These are phyloP conservation scores for Pontederia paniculata DNA, from an alignment of 176 grass and related monocot genomes.

Conservation along the genomic window DNA sequence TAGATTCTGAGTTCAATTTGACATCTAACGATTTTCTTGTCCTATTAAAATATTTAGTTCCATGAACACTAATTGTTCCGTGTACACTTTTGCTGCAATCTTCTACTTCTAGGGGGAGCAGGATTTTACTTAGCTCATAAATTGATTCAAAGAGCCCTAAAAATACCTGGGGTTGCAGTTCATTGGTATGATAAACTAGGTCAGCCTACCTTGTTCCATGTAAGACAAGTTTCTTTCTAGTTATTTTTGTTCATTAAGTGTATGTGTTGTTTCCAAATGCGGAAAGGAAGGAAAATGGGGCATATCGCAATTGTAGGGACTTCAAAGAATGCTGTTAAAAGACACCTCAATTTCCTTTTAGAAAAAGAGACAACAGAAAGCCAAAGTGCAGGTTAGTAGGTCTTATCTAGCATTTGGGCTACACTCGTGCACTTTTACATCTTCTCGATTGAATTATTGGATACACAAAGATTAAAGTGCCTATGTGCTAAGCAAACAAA, in stretches of 20 bases:
- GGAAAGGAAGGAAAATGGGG: constrained; percentile 84
- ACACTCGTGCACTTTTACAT: not conserved
- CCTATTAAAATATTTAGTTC: not conserved
- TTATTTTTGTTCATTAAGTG: not conserved
- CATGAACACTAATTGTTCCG: constrained; percentile 1
- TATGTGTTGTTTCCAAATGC: constrained; percentile 45
- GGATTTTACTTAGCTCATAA: constrained; percentile 57
- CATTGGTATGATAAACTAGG: constrained; percentile 97
- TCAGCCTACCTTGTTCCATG: constrained; percentile 23
- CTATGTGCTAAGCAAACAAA: too few relatives aligned
- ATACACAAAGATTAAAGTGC: too few relatives aligned
- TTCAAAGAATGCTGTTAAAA: constrained; percentile 53
- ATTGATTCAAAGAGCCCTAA: constrained; percentile 56
- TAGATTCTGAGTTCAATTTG: not conserved
- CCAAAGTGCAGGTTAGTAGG: constrained; percentile 18
- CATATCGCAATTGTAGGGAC: constrained; percentile 89
- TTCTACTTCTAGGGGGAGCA: constrained; percentile 38
- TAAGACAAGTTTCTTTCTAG: not conserved
- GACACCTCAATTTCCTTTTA: constrained; percentile 41
- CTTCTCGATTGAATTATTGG: not conserved
- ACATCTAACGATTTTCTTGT: not conserved
- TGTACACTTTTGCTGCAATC: constrained; percentile 7
- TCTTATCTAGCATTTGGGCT: not conserved
- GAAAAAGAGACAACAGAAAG: constrained; percentile 28
- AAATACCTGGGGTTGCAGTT: constrained; percentile 55